Percentiles rank a stretch among this genome's conserved stretches.
Evolutionary conservation across 805 yeast genomes (phyloP).

Genomic region (Alloascoidea africana): DNA sequence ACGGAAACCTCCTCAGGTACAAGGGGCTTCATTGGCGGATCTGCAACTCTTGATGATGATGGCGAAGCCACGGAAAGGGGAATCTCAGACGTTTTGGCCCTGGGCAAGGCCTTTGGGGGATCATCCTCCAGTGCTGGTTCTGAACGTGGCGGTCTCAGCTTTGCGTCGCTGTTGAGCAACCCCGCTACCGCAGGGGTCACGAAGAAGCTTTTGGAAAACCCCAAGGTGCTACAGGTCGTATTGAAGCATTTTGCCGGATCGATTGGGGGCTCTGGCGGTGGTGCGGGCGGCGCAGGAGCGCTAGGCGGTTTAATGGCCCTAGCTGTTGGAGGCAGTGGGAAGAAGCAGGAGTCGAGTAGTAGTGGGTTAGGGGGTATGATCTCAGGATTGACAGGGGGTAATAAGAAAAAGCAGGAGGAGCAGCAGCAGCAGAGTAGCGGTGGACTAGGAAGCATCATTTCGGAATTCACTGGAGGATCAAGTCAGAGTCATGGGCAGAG

Average conservation of each 20-base stretch:
- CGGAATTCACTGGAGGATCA: constrained; percentile 1
- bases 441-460: neutral
- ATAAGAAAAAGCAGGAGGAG: neutral
- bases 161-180: neutral
- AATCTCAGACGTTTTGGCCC: too few species aligned
- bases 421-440: neutral
- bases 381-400: neutral
- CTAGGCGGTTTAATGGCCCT: neutral
- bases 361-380: neutral
- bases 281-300: neutral
- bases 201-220: neutral
- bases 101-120: too few species aligned
- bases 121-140: too few species aligned
- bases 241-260: neutral
- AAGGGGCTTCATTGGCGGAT: too few species aligned
- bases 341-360: neutral
- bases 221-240: neutral
- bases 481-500: neutral
- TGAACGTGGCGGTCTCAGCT: neutral
- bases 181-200: neutral
- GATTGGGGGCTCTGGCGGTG: neutral
- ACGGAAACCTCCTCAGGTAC: too few species aligned
- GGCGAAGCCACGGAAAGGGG: too few species aligned
- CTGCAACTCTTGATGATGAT: too few species aligned
- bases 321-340: neutral